A percentile compares a stretch with the other conserved stretches of the same genome.
Conservation (phyloP, 2,329 filamentous ascomycete species). For the Aspergillus niger region DNA sequence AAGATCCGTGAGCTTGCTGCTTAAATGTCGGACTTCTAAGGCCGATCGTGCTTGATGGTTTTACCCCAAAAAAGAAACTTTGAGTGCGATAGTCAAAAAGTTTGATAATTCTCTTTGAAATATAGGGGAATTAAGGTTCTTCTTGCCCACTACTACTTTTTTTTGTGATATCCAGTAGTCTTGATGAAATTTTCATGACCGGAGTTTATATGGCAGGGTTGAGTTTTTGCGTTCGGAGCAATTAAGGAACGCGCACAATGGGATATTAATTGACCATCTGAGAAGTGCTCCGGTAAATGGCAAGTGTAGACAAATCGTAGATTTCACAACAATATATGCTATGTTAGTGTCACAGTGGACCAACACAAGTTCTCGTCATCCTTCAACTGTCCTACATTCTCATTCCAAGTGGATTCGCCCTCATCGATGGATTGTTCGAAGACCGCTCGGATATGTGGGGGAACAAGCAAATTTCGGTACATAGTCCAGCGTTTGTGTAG, state of each 20-base stretch:
- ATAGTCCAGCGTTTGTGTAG: neutral
- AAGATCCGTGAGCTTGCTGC: constrained; percentile 78
- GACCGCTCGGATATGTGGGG: neutral
- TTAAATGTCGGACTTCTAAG: constrained; percentile 33
- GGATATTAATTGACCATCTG: constrained; percentile 18
- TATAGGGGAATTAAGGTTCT: constrained; percentile 28
- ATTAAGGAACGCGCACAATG: constrained; percentile 21
- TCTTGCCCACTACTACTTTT: constrained; percentile 21
- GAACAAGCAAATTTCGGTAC: neutral
- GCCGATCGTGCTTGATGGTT: constrained; percentile 25
- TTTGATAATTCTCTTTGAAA: constrained; percentile 28
- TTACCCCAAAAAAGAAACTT: constrained; percentile 1
- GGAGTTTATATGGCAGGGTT: constrained; percentile 25
- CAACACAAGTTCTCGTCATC: no score
- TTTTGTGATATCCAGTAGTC: constrained; percentile 31
- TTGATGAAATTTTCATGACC: constrained; percentile 18
- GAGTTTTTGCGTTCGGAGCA: constrained; percentile 29
- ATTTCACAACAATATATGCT: neutral
- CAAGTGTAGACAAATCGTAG: neutral
- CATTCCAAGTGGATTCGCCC: constrained; percentile 17
- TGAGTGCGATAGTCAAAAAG: constrained; percentile 31
- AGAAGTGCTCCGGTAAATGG: constrained; percentile 28
- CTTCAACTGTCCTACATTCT: no score
- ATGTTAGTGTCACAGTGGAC: no score
- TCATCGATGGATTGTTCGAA: constrained; percentile 20